phyloP scores from a whole-genome alignment of 2,329 filamentous ascomycete species.

The Sporothrix mexicana region DNA sequence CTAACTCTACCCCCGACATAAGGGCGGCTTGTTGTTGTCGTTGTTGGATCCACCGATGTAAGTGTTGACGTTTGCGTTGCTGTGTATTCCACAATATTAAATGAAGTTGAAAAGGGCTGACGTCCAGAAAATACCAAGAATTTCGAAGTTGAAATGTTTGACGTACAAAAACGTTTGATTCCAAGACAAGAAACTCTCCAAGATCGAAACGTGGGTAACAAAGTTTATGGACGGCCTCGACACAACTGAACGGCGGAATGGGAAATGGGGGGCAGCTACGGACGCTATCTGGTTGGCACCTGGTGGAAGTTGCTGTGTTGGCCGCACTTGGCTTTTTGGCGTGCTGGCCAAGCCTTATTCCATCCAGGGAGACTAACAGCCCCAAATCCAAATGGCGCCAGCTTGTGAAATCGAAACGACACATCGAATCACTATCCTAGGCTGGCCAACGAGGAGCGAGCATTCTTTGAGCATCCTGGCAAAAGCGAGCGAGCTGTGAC shows the following conservation, averaged over 20 bases:
- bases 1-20: constrained; percentile 36
- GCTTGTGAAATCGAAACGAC: constrained; percentile 24
- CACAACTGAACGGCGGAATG: not conserved
- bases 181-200: not conserved
- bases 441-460: constrained; percentile 19
- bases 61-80: not conserved
- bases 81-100: not conserved
- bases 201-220: not conserved
- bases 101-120: not conserved
- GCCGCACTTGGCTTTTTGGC: not conserved
- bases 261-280: not conserved
- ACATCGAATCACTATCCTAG: not conserved
- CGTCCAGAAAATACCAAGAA: not conserved
- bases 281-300: constrained; percentile 13
- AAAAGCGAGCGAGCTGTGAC: not conserved
- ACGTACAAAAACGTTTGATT: not conserved
- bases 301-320: not conserved
- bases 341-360: constrained; percentile 21
- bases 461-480: not conserved
- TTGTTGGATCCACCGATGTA: too few relatives aligned
- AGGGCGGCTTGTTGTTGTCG: not conserved
- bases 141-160: not conserved
- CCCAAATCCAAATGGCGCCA: constrained; percentile 13
- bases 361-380: not conserved
- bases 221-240: not conserved